Evolutionary conservation across 352 stramenopile species (phyloP).

Genomic region (Phytophthora agathidicida): DNA sequence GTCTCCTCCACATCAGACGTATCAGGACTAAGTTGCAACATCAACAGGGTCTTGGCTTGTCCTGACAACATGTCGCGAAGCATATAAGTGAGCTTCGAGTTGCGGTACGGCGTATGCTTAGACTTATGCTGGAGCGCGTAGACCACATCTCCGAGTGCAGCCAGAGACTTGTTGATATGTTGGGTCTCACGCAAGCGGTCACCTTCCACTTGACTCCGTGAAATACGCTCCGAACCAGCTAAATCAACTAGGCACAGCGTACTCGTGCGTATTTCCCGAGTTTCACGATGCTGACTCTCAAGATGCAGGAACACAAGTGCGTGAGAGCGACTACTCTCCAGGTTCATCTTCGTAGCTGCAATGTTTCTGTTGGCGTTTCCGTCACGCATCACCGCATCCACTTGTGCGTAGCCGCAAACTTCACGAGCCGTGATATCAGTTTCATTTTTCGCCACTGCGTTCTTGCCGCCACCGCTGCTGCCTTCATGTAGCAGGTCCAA

Average conservation of each 20-base stretch:
- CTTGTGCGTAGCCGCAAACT: constrained; percentile 69
- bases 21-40: constrained; percentile 91
- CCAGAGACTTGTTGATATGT: constrained; percentile 99
- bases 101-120: constrained; percentile 95
- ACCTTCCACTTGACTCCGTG: constrained; percentile 80
- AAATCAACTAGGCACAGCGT: constrained; percentile 98
- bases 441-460: constrained; percentile 67
- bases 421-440: constrained; percentile 67
- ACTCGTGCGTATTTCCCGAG: constrained; percentile 73
- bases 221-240: constrained; percentile 95
- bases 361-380: constrained; percentile 86
- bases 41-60: constrained; percentile 92
- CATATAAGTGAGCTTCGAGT: constrained; percentile 96
- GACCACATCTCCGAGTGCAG: constrained; percentile 98
- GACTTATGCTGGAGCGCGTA: constrained; percentile 90
- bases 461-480: constrained; percentile 50
- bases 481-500: constrained; percentile 83
- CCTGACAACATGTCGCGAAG: constrained; percentile 92
- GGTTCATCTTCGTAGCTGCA: constrained; percentile 85
- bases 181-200: constrained; percentile 95
- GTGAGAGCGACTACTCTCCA: constrained; percentile 87
- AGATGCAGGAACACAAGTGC: constrained; percentile 84
- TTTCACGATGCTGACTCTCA: constrained; percentile 72
- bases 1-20: constrained; percentile 84
- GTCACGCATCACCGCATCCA: constrained; percentile 70